phyloP scores from a whole-genome alignment of 352 stramenopile genomes.

The Phytopythium montanum region DNA sequence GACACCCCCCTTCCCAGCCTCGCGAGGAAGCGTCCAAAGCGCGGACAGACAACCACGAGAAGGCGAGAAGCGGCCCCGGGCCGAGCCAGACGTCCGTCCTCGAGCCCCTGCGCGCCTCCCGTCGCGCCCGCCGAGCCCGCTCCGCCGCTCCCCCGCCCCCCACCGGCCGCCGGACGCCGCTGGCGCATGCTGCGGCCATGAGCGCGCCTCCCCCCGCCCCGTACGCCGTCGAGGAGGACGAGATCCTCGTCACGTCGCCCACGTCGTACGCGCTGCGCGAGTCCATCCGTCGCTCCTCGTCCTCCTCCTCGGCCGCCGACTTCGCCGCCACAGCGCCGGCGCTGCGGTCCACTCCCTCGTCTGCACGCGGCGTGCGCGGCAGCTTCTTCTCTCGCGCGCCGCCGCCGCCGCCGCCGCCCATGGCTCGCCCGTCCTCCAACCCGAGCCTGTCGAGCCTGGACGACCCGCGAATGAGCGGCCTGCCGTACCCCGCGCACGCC shows the following conservation, averaged over 20 bases:
- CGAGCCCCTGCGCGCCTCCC: too few species aligned
- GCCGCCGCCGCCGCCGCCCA: constrained; percentile 50
- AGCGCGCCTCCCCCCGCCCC: constrained; percentile 6
- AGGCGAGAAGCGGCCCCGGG: constrained; percentile 1
- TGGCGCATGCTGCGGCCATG: constrained; percentile 4
- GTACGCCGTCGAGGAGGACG: constrained; percentile 37
- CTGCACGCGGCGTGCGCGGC: constrained; percentile 25
- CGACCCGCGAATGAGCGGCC: constrained; percentile 5
- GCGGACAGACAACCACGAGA: constrained; percentile 6
- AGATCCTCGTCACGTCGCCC: constrained; percentile 81
- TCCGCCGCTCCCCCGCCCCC: too few species aligned
- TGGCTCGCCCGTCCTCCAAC: constrained; percentile 64
- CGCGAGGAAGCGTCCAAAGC: neutral
- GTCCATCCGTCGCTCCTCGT: constrained; percentile 76
- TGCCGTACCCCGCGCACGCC: neutral
- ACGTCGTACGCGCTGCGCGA: constrained; percentile 75
- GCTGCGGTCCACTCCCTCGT: constrained; percentile 10
- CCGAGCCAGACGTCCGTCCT: too few species aligned
- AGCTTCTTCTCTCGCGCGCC: constrained; percentile 58
- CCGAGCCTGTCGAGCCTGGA: constrained; percentile 51
- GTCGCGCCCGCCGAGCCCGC: neutral
- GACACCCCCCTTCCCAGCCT: too few species aligned
- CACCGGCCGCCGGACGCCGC: neutral
- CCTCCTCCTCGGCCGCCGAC: constrained; percentile 31
- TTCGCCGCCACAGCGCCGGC: constrained; percentile 15